Percentiles rank a stretch among this genome's conserved stretches.
phyloP scores from a whole-genome alignment of 345 rosid species.

The Trapa bicornis region DNA sequence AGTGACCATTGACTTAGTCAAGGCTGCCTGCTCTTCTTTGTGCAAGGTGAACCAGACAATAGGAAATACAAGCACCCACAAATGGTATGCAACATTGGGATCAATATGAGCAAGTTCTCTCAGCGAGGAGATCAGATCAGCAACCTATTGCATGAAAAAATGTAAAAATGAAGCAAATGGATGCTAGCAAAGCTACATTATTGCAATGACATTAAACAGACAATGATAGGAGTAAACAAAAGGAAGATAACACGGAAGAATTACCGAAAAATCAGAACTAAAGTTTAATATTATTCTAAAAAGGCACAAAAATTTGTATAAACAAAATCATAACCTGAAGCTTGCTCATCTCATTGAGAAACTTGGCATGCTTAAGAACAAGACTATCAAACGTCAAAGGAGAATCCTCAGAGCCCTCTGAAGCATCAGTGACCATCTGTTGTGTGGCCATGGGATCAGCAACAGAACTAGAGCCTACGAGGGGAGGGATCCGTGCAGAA shows the following conservation, averaged over 20 bases:
- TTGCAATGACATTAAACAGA: background rate
- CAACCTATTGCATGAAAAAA: slow-evolving; percentile 35
- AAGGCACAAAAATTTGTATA: background rate
- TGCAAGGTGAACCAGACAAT: slow-evolving; percentile 91
- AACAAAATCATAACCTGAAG: slow-evolving; percentile 54
- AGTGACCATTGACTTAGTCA: slow-evolving; percentile 84
- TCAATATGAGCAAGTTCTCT: slow-evolving; percentile 93
- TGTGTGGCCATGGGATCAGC: slow-evolving; percentile 43
- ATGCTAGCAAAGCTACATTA: background rate
- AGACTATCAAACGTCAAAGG: slow-evolving; percentile 67
- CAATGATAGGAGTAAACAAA: background rate
- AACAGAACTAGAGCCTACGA: slow-evolving; percentile 39
- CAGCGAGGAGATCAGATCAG: slow-evolving; percentile 79
- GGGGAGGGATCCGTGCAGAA: slow-evolving; percentile 75
- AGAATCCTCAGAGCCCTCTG: slow-evolving; percentile 62
- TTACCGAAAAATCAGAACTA: background rate
- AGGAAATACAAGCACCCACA: slow-evolving; percentile 98
- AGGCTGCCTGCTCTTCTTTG: slow-evolving; percentile 74
- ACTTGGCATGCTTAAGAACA: slow-evolving; percentile 75
- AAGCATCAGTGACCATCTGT: slow-evolving; percentile 41
- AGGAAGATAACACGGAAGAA: background rate
- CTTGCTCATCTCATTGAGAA: slow-evolving; percentile 72
- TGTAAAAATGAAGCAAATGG: background rate
- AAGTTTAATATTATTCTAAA: background rate
- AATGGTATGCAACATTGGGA: slow-evolving; percentile 90